Base-by-base conservation (phyloP, 2,329 filamentous ascomycete species). In the Colletotrichum somersetense region DNA sequence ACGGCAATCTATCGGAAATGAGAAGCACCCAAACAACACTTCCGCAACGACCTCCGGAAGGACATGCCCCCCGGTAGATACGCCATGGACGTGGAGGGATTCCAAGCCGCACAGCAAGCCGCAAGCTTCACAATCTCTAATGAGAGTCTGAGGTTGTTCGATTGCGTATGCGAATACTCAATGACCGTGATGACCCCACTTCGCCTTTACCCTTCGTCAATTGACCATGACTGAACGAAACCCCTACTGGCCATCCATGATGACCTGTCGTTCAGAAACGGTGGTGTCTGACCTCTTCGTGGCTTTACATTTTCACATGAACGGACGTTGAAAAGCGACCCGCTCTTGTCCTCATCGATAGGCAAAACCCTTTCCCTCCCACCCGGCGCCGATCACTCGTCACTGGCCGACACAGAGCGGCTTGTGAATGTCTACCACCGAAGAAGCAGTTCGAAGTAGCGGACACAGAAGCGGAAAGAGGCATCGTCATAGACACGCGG, bases 341-440 rank as follows among this genome's bases (percentile, higher is more conserved):
- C n/a, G 56, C 20, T 20, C 55, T 55, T 26, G 42, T 30, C 44
- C 64, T 30, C 33, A 40, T 35, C 26, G 48, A 59, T 52, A 68
- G 42, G 69, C 58, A 52, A 48, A 52, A 69, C 35, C 53, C 65
- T 33, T 30, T 57, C 61, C 50, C 40, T 66, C 50, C 33, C n/a
- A 42, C 20, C 23, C 14, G 6, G 30, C 12, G 64, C 42, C 44
- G 68, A 67, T 71, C 68, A 56, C 35, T 48, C 33, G 44, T 23
- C 38, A 35, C 2, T n/a, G 57, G 44, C 38, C 50, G 38, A 67
- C 64, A 57, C 42, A 59, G 20, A 62, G 11, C 23, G 7, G 14
- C 55, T 35, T 42, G 8, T 16, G 38, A 66, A 61, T 42, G 50
- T 2, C 42, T 20, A 8, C 42, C 42, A 11, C 42, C 50, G n/a